Evolutionary conservation across 2,329 filamentous ascomycete species (phyloP).

Genomic region (Davidsoniella eucalypti): DNA sequence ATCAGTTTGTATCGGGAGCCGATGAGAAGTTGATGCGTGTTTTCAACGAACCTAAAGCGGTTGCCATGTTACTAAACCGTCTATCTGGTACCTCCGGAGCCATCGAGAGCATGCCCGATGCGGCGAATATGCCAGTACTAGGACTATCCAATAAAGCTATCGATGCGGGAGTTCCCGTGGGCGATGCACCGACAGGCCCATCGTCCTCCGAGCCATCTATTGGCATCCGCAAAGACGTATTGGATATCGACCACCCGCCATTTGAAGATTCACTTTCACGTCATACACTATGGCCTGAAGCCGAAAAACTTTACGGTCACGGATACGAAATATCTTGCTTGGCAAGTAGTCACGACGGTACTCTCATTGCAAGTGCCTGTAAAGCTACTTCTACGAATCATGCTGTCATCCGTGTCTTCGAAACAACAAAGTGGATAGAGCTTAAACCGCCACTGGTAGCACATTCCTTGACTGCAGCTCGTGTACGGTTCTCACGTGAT

Average conservation of each 20-base stretch:
- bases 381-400: conserved; percentile 86
- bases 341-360: conserved; percentile 57
- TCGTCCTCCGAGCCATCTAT: conserved; percentile 33
- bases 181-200: conserved; percentile 32
- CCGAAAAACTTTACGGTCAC: conserved; percentile 93
- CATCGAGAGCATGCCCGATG: conserved; percentile 50
- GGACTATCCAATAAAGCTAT: conserved; percentile 93
- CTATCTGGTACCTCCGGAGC: conserved; percentile 36
- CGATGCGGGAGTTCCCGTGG: conserved; percentile 23
- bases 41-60: conserved; percentile 74
- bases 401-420: conserved; percentile 82
- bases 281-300: conserved; percentile 88
- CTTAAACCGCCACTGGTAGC: conserved; percentile 66
- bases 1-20: conserved; percentile 80
- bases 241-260: conserved; percentile 58
- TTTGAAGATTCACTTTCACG: conserved; percentile 79
- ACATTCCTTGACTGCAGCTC: conserved; percentile 73
- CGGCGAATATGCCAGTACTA: conserved; percentile 85
- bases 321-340: conserved; percentile 91
- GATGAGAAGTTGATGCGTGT: conserved; percentile 97
- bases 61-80: conserved; percentile 54
- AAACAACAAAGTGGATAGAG: conserved; percentile 76
- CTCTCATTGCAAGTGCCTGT: conserved; percentile 76
- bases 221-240: conserved; percentile 39
- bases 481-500: conserved; percentile 62